phyloP scores from a whole-genome alignment of 305 asterid species.

The Fraxinus angustifolia region DNA sequence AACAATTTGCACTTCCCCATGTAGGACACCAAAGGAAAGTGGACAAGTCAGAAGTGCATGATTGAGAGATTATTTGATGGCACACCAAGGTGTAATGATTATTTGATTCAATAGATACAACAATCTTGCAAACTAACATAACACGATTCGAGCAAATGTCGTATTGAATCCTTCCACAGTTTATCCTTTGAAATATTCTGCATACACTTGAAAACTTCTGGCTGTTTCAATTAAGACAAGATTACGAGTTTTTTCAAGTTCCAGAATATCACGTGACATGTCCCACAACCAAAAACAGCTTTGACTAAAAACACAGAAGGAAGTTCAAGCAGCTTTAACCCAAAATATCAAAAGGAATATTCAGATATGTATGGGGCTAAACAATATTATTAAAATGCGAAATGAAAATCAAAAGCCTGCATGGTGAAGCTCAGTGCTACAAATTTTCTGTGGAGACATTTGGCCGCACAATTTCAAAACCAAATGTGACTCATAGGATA shows the following conservation, averaged over 20 bases:
- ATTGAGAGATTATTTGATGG: background rate
- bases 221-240: background rate
- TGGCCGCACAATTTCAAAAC: background rate
- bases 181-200: slow-evolving; percentile 17
- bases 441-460: background rate
- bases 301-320: slow-evolving; percentile 3
- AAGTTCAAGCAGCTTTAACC: slow-evolving; percentile 3
- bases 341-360: slow-evolving; percentile 15
- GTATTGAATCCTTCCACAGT: slow-evolving; percentile 8
- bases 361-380: background rate
- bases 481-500: slow-evolving; percentile 6
- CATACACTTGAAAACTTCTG: slow-evolving; percentile 1
- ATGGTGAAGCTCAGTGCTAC: background rate
- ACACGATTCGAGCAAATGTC: background rate
- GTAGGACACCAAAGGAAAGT: background rate
- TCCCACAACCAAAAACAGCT: background rate
- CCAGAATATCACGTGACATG: slow-evolving; percentile 15
- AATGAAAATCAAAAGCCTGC: slow-evolving; percentile 12
- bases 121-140: background rate
- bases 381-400: background rate
- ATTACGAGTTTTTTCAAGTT: slow-evolving; percentile 7
- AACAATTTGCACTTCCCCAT: slow-evolving; percentile 11
- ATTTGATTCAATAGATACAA: background rate
- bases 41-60: background rate
- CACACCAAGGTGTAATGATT: background rate